These are phyloP conservation scores for Acer saccharum DNA, from an alignment of 345 rosid species.

Conservation along the genomic window DNA sequence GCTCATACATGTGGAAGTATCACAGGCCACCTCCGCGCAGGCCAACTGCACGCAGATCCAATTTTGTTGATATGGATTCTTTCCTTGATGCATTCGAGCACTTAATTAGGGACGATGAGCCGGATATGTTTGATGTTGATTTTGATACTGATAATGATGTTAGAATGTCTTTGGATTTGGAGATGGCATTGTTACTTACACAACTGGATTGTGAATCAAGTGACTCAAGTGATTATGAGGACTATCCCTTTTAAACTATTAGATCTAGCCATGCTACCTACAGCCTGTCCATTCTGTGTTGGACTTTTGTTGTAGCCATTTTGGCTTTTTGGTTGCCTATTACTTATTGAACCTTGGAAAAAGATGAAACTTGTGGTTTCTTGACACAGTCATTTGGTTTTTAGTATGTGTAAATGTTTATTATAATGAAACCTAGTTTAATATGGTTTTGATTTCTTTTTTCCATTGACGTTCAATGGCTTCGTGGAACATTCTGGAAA, in stretches of 20 bases:
- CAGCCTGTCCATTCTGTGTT: conserved; percentile 5
- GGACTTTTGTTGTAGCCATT: conserved; percentile 18
- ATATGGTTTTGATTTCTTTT: conserved; percentile 3
- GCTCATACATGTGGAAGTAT: conserved; percentile 79
- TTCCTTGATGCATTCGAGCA: conserved; percentile 50
- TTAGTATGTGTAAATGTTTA: background rate
- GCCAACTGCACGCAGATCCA: conserved; percentile 42
- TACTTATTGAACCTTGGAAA: conserved; percentile 6
- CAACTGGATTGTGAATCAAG: conserved; percentile 47
- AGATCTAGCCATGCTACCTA: conserved; percentile 4
- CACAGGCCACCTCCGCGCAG: conserved; percentile 69
- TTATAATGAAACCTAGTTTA: conserved; percentile 11
- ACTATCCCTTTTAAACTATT: conserved; percentile 24
- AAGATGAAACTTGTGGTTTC: conserved; percentile 19
- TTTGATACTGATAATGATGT: conserved; percentile 46
- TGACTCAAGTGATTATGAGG: conserved; percentile 59
- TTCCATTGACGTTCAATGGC: background rate
- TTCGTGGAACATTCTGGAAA: background rate
- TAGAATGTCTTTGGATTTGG: conserved; percentile 45
- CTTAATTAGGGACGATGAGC: conserved; percentile 50
- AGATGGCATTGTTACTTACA: conserved; percentile 53
- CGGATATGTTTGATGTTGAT: conserved; percentile 46
- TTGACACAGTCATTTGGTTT: background rate
- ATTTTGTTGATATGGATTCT: conserved; percentile 46
- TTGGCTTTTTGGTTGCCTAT: conserved; percentile 15